Conservation (phyloP, 2,329 filamentous ascomycete species). For the Hymenoscyphus repandus region DNA sequence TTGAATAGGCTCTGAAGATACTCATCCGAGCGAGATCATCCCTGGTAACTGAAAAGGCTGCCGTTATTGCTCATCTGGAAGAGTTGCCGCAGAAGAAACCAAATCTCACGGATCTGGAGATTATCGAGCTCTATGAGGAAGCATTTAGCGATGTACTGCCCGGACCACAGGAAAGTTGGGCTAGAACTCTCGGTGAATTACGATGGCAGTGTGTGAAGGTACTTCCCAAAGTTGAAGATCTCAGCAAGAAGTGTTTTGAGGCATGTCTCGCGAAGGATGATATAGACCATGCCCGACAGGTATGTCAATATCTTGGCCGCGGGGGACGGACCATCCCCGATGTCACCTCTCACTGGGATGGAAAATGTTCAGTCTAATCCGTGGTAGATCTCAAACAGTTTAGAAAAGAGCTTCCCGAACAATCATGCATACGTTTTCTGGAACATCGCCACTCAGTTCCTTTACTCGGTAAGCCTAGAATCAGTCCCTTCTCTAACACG, state of each 20-base stretch:
- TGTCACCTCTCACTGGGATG: background rate
- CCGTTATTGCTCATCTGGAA: conserved; percentile 25
- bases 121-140: conserved; percentile 29
- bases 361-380: background rate
- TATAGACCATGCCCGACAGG: conserved; percentile 31
- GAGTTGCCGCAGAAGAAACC: conserved; percentile 22
- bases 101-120: conserved; percentile 24
- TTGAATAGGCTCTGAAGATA: conserved; percentile 28
- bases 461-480: conserved; percentile 26
- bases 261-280: conserved; percentile 29
- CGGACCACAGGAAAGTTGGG: conserved; percentile 21
- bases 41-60: conserved; percentile 24
- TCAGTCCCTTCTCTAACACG: background rate
- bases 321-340: background rate
- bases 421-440: conserved; percentile 32
- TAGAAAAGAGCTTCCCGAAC: conserved; percentile 30
- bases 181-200: conserved; percentile 28
- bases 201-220: conserved; percentile 29
- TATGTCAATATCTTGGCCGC: conserved; percentile 8
- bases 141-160: conserved; percentile 23
- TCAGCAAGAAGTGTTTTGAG: conserved; percentile 26
- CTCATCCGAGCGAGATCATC: conserved; percentile 27
- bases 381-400: conserved; percentile 29
- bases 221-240: conserved; percentile 28
- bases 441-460: conserved; percentile 29